These are phyloP conservation scores for Gossypium armourianum DNA, from an alignment of 441 rosid species.

Conservation along the genomic window DNA sequence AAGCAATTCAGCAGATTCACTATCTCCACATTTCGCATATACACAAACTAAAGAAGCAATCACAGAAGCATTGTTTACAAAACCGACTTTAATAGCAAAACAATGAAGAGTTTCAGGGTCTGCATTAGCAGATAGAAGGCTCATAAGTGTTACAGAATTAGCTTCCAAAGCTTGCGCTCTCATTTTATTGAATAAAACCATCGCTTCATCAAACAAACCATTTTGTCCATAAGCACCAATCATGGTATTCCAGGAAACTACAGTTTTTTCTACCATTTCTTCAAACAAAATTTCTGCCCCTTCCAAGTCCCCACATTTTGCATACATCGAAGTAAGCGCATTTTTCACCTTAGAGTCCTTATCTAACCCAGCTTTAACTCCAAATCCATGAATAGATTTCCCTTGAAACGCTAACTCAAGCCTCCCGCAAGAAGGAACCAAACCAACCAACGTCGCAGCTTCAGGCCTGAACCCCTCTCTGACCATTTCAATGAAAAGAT, in stretches of 20 bases:
- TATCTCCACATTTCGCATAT: constrained; percentile 39
- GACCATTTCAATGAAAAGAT: constrained; percentile 39
- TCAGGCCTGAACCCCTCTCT: constrained; percentile 44
- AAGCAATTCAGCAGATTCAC: constrained; percentile 41
- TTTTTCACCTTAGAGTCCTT: constrained; percentile 45
- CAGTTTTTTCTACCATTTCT: constrained; percentile 34
- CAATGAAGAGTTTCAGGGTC: constrained; percentile 40
- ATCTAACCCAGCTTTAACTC: constrained; percentile 43
- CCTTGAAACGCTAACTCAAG: constrained; percentile 41
- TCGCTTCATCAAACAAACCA: constrained; percentile 39
- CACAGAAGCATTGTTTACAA: constrained; percentile 34
- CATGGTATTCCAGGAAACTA: constrained; percentile 67
- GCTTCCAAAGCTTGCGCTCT: constrained; percentile 27
- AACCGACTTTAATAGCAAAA: constrained; percentile 43
- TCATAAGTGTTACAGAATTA: constrained; percentile 47
- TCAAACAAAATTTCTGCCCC: constrained; percentile 37
- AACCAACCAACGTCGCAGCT: constrained; percentile 39
- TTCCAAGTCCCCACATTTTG: constrained; percentile 41
- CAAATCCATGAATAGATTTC: constrained; percentile 48
- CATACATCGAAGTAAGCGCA: constrained; percentile 49
- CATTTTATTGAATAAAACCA: constrained; percentile 46
- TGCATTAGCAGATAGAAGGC: constrained; percentile 45
- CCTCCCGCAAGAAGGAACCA: constrained; percentile 53
- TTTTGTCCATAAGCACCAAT: constrained; percentile 53
- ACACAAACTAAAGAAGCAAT: constrained; percentile 51